Evolutionary conservation across 805 yeast species (phyloP).

Genomic region (Pichia phayaonensis): DNA sequence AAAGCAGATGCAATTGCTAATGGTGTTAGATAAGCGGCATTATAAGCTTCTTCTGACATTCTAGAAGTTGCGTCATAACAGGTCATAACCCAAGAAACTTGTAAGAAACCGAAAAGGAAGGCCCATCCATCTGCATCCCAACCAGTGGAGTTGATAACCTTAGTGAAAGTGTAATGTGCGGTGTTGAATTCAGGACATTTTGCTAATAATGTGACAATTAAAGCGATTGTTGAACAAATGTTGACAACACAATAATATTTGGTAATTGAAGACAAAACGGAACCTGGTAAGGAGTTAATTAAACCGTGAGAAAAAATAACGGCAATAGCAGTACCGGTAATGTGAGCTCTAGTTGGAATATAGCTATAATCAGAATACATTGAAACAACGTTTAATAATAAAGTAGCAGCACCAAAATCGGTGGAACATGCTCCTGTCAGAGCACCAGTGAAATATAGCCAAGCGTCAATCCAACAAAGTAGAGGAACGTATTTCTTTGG

Average conservation of each 20-base stretch:
- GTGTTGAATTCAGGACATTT: constrained; percentile 41
- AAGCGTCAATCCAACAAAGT: constrained; percentile 47
- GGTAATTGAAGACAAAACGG: constrained; percentile 41
- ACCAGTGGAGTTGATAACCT: constrained; percentile 39
- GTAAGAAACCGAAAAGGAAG: constrained; percentile 48
- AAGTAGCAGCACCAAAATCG: constrained; percentile 44
- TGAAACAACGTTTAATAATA: constrained; percentile 38
- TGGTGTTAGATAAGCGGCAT: constrained; percentile 50
- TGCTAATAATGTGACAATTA: constrained; percentile 47
- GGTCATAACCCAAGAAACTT: constrained; percentile 54
- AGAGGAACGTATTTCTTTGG: constrained; percentile 43
- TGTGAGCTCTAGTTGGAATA: constrained; percentile 35
- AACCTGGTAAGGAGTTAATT: constrained; percentile 45
- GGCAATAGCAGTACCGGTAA: constrained; percentile 45
- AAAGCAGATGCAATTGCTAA: constrained; percentile 51
- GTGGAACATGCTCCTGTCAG: constrained; percentile 45
- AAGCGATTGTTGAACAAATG: constrained; percentile 41
- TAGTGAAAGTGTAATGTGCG: constrained; percentile 40
- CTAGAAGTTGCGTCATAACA: constrained; percentile 49
- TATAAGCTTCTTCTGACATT: constrained; percentile 47
- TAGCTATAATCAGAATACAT: constrained; percentile 32
- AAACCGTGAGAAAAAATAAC: constrained; percentile 41
- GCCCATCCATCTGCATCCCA: constrained; percentile 51
- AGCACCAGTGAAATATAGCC: constrained; percentile 43
- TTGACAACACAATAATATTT: constrained; percentile 44